Base-by-base conservation (phyloP, 73 alveolate species). In the Blepharisma stoltei region DNA sequence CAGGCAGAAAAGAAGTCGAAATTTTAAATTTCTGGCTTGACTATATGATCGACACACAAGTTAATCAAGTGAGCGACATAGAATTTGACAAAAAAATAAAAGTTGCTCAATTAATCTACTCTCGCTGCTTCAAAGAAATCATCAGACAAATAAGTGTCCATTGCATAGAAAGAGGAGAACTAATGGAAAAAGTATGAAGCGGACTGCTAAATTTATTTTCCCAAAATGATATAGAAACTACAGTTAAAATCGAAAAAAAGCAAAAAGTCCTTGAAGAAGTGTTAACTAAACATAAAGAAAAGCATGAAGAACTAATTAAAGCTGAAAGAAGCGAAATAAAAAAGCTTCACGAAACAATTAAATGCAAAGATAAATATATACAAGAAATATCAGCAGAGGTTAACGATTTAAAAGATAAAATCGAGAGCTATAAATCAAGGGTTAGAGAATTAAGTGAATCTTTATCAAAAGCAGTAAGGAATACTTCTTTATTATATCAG, bases 121-220 rank as follows among this genome's bases (percentile, higher is more conserved):
- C 87, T n/a, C 85, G 88, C 43, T 71, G 88, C 27, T 81, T 84
- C 54, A 53, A 81, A 25, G 88, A 84, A 44, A 44, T 84, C 14
- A 76, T 78, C 9, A 49, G 92, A 54, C 70, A 84, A 65, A 85
- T 84, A 6, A 54, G 80, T 47, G 77, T 71, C 47, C 77, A 81
- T 18, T 84, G 92, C 55, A 7, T 54, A 18, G 79, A 81, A 66
- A 32, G 92, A 67, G 92, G 92, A 18, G 83, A 48, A 18, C 27
- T 77, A 7, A 45, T 84, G 21, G 73, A 77, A 54, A 60, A 71
- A 49, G 54, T 84, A 6, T 84, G 92, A 88, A 84, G 55, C 0
- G 92, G 78, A 8, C 49, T 46, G 20, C 44, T 68, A 5, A 78
- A 76, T 54, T 6, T 76, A 76, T 20, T 14, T 38, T 60, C 46